phyloP scores from a whole-genome alignment of 2,329 filamentous ascomycete species.

The Didymella keratinophila region DNA sequence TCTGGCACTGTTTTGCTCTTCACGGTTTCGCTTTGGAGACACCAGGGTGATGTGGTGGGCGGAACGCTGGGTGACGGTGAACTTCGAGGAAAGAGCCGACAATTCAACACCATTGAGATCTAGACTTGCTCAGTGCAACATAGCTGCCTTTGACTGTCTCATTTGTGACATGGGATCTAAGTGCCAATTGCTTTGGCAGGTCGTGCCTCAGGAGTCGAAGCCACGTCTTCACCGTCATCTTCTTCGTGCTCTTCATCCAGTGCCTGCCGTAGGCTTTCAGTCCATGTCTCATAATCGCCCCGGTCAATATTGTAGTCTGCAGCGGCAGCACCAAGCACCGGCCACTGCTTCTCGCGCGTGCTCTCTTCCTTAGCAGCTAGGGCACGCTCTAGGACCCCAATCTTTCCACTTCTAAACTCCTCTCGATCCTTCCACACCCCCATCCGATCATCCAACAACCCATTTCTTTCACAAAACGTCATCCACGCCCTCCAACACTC shows the following conservation, averaged over 20 bases:
- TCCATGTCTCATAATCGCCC: conserved; percentile 37
- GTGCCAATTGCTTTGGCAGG: too few species aligned
- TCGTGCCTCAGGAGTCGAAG: too few species aligned
- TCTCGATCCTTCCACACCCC: conserved; percentile 17
- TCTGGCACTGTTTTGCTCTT: too few species aligned
- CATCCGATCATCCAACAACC: conserved; percentile 35
- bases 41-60: too few species aligned
- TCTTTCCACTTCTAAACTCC: conserved; percentile 11
- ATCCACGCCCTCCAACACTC: conserved; percentile 50
- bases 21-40: too few species aligned
- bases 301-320: conserved; percentile 16
- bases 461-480: conserved; percentile 51
- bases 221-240: background rate
- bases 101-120: too few species aligned
- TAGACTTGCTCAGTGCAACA: too few species aligned
- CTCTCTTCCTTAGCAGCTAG: conserved; percentile 33
- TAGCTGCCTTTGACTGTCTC: too few species aligned
- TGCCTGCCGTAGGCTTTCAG: conserved; percentile 29
- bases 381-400: conserved; percentile 40
- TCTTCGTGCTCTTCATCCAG: conserved; percentile 29
- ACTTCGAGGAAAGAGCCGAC: too few species aligned
- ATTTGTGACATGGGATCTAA: too few species aligned
- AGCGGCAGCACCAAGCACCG: conserved; percentile 26
- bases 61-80: too few species aligned
- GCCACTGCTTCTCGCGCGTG: conserved; percentile 7